Conservation (phyloP, 2,329 filamentous ascomycete genomes). For the Hirsutella rhossiliensis region DNA sequence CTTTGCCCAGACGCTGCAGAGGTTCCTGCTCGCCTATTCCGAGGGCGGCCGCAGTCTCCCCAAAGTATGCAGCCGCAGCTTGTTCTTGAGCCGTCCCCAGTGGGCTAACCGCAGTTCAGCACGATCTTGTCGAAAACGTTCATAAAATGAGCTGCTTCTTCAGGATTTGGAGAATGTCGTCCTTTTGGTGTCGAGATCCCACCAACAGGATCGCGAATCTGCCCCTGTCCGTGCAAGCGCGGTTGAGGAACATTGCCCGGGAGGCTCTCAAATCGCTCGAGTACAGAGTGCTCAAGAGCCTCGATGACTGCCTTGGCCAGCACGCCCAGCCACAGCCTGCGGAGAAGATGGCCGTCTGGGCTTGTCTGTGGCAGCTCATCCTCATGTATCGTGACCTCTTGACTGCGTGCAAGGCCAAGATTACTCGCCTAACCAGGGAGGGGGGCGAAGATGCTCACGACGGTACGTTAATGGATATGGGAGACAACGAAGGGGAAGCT, state of each 20-base stretch:
- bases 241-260: slow-evolving; percentile 26
- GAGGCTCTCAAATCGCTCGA: slow-evolving; percentile 23
- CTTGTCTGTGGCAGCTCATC: slow-evolving; percentile 36
- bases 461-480: slow-evolving; percentile 4
- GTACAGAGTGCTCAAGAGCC: slow-evolving; percentile 25
- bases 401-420: slow-evolving; percentile 15
- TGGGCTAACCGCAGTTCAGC: slow-evolving; percentile 16
- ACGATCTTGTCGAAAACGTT: slow-evolving; percentile 28
- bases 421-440: slow-evolving; percentile 11
- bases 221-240: slow-evolving; percentile 27
- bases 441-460: slow-evolving; percentile 9
- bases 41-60: slow-evolving; percentile 23
- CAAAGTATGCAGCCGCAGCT: slow-evolving; percentile 18
- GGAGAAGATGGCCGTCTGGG: slow-evolving; percentile 33
- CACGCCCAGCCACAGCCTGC: slow-evolving; percentile 23
- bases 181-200: slow-evolving; percentile 28
- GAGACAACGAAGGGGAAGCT: background rate
- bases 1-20: slow-evolving; percentile 22
- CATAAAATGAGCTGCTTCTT: slow-evolving; percentile 37
- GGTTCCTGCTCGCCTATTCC: slow-evolving; percentile 24
- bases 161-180: slow-evolving; percentile 31
- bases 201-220: slow-evolving; percentile 22
- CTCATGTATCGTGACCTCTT: slow-evolving; percentile 34
- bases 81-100: background rate
- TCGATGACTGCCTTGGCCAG: slow-evolving; percentile 26